Base-by-base conservation (phyloP, 2,329 filamentous ascomycete genomes). In the Fusarium sp. region DNA sequence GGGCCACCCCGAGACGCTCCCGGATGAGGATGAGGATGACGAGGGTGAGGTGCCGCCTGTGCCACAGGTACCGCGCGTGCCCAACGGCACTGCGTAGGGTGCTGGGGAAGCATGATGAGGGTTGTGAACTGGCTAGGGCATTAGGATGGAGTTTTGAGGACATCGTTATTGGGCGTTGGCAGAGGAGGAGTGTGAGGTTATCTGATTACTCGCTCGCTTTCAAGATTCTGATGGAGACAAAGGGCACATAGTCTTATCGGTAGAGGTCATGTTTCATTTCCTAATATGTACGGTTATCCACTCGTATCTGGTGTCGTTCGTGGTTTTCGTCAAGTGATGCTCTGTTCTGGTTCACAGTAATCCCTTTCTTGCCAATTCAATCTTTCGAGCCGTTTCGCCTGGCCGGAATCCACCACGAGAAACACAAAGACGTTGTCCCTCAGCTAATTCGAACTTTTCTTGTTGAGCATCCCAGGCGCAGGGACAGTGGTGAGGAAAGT, bases 401-500 rank as follows among this genome's bases (percentile, higher is more conserved):
- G 86, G 86, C 78, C 90, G 91, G 83, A 91, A 95, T 0, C 94
- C 93, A 4, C 93, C 93, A 78, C 91, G 94, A 49, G 91, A 94
- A 2, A 92, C 86, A 78, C 94, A 96, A 52, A 95, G 85, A 44
- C 92, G 88, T 75, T 90, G 90, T 1, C 93, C 93, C 8, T 95
- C 92, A 9, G 87, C 89, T 35, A 91, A 78, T 82, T 93, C 94
- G 72, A 94, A 89, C 80, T 96, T 96, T 75, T 96, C 93, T 79
- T 96, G 91, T 70, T 93, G 86, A 13, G 86, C 83, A 3, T 93
- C 91, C 85, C 93, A 97, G 4, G 94, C 88, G 84, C 96, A 99
- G 33, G 96, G 96, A 83, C 96, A 99, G 84, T 99, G 96, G 82
- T 98, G 96, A 3, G 96, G 95, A 85, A 97, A 96, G 81, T 97